Evolutionary conservation across 768 basidiomycete genomes (phyloP), one percentile per base, ranked within the genome.

Genomic region (Kwoniella shandongensis): DNA sequence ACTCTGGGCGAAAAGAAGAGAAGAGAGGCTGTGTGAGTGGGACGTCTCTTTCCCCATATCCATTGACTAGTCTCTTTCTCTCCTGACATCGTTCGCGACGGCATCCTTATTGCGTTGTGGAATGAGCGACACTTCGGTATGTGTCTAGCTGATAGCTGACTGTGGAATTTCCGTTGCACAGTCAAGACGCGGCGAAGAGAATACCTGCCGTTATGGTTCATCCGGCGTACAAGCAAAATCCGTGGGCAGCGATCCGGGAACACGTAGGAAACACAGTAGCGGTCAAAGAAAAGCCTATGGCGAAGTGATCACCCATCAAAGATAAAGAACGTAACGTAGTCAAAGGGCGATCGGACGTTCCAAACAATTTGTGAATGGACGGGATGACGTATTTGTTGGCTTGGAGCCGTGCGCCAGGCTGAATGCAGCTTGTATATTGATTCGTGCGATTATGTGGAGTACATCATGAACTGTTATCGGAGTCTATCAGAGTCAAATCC

Each of bases 171-270:
- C 20, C 41, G 8, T 36, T 36, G 10, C 7, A 36, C 42, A 71
- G 69, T 22, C 52, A 54, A 54, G 44, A 59, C 10, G 58, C 61
- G 23, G 56, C 57, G 6, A 66, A 61, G 47, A 48, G 70, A 15
- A 64, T 66, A 51, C 67, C 67, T 13, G 70, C 70, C 0, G 63
- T 76, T 42, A 44, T 73, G 39, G 54, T 60, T 20, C 70, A 72
- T 49, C 73, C 73, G 1, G 59, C 65, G 4, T 76, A 67, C 61
- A 68, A 72, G 52, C 32, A 63, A 20, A 69, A 73, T 47, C 75
- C 75, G 0, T 76, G 73, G 66, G 75, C 69, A 0, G 62, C 72
- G 12, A 76, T 76, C 39, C 61, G 75, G 20, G 52, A 69, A 38
- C 73, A 76, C 44, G 75, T 69, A 0, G 61, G 64, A 4, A 74